Conservation (phyloP, 2,329 filamentous ascomycete species). For the Aspergillus pseudonomiae region DNA sequence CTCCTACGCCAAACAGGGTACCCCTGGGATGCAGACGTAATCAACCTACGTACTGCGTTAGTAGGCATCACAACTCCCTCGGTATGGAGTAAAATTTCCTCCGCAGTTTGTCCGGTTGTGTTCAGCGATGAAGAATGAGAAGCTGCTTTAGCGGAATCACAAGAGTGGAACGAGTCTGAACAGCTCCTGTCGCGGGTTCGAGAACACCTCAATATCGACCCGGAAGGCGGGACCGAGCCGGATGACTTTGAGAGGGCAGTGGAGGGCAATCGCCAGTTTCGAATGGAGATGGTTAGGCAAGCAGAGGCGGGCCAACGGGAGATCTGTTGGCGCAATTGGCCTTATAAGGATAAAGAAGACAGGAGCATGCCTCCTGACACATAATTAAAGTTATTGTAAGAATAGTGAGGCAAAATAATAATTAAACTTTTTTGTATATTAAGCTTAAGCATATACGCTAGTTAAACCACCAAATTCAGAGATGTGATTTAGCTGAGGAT, state of each 20-base stretch:
- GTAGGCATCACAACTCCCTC: constrained; percentile 26
- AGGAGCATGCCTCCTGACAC: constrained; percentile 16
- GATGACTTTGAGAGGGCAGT: constrained; percentile 27
- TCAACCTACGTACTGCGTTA: constrained; percentile 30
- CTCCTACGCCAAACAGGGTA: constrained; percentile 30
- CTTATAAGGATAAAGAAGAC: constrained; percentile 30
- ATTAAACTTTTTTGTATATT: too few relatives aligned
- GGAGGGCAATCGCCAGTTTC: constrained; percentile 22
- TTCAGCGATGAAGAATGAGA: constrained; percentile 27
- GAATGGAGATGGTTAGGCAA: constrained; percentile 29
- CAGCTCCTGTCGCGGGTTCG: constrained; percentile 24
- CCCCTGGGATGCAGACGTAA: constrained; percentile 33
- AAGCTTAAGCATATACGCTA: too few relatives aligned
- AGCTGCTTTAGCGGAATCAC: constrained; percentile 24
- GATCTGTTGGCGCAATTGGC: constrained; percentile 31
- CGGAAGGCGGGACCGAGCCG: constrained; percentile 30
- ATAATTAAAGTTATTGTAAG: too few relatives aligned
- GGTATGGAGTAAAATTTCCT: constrained; percentile 44
- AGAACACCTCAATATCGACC: constrained; percentile 26
- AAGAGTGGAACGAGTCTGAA: constrained; percentile 32
- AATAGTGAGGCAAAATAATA: too few relatives aligned
- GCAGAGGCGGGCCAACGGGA: constrained; percentile 22
- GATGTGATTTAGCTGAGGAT: too few relatives aligned
- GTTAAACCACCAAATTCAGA: too few relatives aligned
- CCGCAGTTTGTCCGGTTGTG: constrained; percentile 22